phyloP scores from a whole-genome alignment of 768 basidiomycete genomes.

The Boletus barrowsii region DNA sequence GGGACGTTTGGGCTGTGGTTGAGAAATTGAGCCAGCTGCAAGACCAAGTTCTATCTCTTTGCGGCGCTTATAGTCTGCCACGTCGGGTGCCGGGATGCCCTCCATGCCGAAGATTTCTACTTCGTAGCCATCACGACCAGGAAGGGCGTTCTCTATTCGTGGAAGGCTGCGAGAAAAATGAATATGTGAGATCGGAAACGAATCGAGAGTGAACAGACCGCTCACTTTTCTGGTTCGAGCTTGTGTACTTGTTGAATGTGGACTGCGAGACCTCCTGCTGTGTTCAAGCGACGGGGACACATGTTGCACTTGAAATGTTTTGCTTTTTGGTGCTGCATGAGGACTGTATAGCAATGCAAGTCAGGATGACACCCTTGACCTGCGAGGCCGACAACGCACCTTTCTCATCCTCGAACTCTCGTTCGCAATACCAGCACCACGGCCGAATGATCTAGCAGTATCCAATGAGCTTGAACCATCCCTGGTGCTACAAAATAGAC shows the following conservation, averaged over 20 bases:
- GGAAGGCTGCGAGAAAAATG: slow-evolving; percentile 47
- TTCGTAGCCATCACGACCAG: slow-evolving; percentile 96
- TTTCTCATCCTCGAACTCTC: slow-evolving; percentile 99
- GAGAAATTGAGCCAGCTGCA: slow-evolving; percentile 74
- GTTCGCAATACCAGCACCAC: slow-evolving; percentile 99
- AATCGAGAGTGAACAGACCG: background rate
- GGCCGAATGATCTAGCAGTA: slow-evolving; percentile 72
- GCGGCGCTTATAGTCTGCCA: slow-evolving; percentile 93
- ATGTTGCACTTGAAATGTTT: slow-evolving; percentile 98
- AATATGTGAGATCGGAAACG: slow-evolving; percentile 9
- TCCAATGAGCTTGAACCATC: background rate
- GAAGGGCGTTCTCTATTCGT: slow-evolving; percentile 95
- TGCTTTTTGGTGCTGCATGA: slow-evolving; percentile 99
- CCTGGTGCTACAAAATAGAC: too few relatives aligned
- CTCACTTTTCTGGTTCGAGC: slow-evolving; percentile 82
- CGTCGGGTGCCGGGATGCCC: slow-evolving; percentile 90
- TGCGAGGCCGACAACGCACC: slow-evolving; percentile 44
- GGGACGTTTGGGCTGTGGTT: slow-evolving; percentile 77
- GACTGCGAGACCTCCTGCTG: slow-evolving; percentile 95
- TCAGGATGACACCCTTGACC: background rate
- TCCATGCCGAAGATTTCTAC: slow-evolving; percentile 99
- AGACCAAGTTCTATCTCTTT: slow-evolving; percentile 94
- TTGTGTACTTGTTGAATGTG: slow-evolving; percentile 99
- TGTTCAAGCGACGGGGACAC: slow-evolving; percentile 94
- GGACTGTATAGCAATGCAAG: slow-evolving; percentile 47